Conservation (phyloP, 2,329 filamentous ascomycete genomes). For the Sclerotinia nivalis region DNA sequence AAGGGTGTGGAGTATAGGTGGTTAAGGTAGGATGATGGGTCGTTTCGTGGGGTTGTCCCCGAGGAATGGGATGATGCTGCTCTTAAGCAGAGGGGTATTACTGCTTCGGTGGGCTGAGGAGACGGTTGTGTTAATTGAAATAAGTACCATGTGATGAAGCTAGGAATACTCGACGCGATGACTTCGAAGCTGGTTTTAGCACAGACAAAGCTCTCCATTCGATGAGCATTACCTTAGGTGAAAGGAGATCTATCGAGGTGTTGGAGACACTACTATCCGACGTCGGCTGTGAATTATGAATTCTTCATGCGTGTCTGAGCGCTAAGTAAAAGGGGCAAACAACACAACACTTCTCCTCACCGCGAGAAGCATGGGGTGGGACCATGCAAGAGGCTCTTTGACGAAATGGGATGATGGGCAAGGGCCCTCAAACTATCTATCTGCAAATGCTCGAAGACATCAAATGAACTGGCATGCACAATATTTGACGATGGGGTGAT, state of each 20-base stretch:
- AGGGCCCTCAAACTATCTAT: too few relatives aligned
- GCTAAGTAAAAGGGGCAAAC: too few relatives aligned
- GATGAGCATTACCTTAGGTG: neutral
- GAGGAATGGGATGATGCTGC: slow-evolving; percentile 19
- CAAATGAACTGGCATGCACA: neutral
- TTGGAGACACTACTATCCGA: too few relatives aligned
- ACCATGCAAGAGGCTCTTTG: too few relatives aligned
- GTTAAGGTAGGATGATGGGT: slow-evolving; percentile 4
- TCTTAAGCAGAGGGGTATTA: neutral
- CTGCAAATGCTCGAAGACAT: neutral
- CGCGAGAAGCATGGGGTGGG: too few relatives aligned
- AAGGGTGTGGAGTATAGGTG: slow-evolving; percentile 15
- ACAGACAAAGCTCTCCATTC: neutral
- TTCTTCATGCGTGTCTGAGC: too few relatives aligned
- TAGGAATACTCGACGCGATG: neutral
- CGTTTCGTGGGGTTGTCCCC: neutral
- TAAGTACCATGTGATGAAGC: neutral
- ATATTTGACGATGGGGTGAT: neutral
- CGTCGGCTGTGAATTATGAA: too few relatives aligned
- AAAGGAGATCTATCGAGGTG: neutral
- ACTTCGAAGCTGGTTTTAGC: neutral
- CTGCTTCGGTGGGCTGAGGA: neutral
- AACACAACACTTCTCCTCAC: too few relatives aligned
- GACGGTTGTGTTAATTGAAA: neutral
- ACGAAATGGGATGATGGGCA: too few relatives aligned